A percentile compares a stretch with the other conserved stretches of the same genome.
These are phyloP conservation scores for Chaetomium olivaceum DNA, from an alignment of 2,329 filamentous ascomycete species.

Conservation along the genomic window DNA sequence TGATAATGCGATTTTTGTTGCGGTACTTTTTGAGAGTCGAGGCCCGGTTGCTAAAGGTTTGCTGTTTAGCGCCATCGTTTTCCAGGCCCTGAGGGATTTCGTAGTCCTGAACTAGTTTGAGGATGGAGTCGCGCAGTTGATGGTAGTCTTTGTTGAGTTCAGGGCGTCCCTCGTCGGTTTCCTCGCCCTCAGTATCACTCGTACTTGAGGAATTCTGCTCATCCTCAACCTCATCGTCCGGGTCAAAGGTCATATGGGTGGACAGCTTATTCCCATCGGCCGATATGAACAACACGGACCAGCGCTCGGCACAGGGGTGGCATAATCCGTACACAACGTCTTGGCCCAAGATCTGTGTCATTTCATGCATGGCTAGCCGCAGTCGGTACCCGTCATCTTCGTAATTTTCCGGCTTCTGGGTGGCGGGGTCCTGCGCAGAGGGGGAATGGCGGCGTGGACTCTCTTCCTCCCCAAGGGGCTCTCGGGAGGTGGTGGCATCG, in stretches of 20 bases:
- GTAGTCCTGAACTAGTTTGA: conserved; percentile 79
- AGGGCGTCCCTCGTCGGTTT: conserved; percentile 53
- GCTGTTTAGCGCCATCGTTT: conserved; percentile 58
- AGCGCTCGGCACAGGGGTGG: conserved; percentile 79
- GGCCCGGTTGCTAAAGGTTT: conserved; percentile 68
- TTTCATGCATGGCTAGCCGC: conserved; percentile 68
- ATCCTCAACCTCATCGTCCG: conserved; percentile 63
- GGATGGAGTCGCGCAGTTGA: conserved; percentile 75
- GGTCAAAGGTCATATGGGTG: conserved; percentile 71
- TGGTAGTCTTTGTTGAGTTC: conserved; percentile 79
- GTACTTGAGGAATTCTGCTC: conserved; percentile 60
- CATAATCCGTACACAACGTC: conserved; percentile 67
- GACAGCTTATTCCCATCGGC: conserved; percentile 69
- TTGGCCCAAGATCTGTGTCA: conserved; percentile 64
- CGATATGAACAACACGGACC: conserved; percentile 79
- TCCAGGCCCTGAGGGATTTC: conserved; percentile 72
- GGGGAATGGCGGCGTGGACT: conserved; percentile 59
- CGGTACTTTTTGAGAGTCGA: conserved; percentile 61
- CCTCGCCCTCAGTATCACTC: conserved; percentile 63
- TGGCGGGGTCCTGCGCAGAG: conserved; percentile 47
- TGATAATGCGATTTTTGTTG: conserved; percentile 60
- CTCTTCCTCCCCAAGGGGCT: conserved; percentile 61
- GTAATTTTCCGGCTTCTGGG: conserved; percentile 51
- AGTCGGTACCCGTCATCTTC: conserved; percentile 67
- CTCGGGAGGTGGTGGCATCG: conserved; percentile 65